phyloP scores from a whole-genome alignment of 257 asterid species.

The Gentiana macrophylla region DNA sequence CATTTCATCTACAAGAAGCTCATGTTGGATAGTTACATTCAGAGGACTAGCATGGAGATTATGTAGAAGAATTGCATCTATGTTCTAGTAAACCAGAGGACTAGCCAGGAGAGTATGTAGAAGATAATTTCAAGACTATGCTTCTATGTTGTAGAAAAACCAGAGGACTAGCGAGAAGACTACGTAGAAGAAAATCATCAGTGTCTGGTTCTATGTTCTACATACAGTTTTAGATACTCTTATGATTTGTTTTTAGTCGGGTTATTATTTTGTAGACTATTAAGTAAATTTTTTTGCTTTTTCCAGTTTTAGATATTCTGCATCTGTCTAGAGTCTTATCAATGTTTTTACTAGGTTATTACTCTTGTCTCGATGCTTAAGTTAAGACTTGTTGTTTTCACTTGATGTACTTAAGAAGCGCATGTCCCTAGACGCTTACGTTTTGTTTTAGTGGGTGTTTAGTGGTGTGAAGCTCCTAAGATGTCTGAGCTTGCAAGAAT shows the following conservation, averaged over 20 bases:
- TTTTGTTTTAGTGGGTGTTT: conserved; percentile 1
- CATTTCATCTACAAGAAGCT: conserved; percentile 32
- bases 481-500: conserved; percentile 9
- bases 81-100: conserved; percentile 25
- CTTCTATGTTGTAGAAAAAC: conserved; percentile 16
- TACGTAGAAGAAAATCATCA: conserved; percentile 29
- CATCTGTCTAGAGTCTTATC: neutral
- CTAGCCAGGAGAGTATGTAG: conserved; percentile 60
- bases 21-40: conserved; percentile 38
- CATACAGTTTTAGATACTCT: conserved; percentile 7
- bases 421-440: conserved; percentile 1
- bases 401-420: conserved; percentile 10
- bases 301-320: conserved; percentile 4
- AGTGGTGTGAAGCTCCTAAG: conserved; percentile 6
- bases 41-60: conserved; percentile 55
- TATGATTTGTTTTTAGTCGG: too few species aligned
- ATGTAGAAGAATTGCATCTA: conserved; percentile 34
- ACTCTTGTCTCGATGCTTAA: conserved; percentile 1
- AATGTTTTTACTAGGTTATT: conserved; percentile 5
- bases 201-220: conserved; percentile 13
- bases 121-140: conserved; percentile 15
- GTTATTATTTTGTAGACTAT: too few species aligned
- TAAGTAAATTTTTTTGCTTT: too few species aligned
- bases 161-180: conserved; percentile 55
- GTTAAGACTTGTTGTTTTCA: conserved; percentile 6